Percentiles rank a stretch among this genome's conserved stretches.
phyloP scores from a whole-genome alignment of 1,284 basidiomycete species.

The Ganoderma meredithae region DNA sequence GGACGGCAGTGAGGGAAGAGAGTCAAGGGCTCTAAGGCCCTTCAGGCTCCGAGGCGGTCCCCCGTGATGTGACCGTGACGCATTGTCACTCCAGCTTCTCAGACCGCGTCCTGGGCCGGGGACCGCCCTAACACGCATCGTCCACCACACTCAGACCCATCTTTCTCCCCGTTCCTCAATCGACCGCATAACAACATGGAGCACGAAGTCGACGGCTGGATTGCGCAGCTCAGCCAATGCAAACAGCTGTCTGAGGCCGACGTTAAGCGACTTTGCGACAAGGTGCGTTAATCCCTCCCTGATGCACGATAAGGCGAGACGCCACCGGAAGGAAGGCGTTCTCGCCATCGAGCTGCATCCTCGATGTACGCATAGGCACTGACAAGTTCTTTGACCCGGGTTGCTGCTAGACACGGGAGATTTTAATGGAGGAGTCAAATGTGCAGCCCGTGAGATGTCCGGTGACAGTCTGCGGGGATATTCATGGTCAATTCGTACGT shows the following conservation, averaged over 20 bases:
- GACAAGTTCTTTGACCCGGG: conserved; percentile 31
- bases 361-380: conserved; percentile 26
- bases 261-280: conserved; percentile 98
- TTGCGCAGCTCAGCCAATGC: conserved; percentile 96
- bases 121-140: conserved; percentile 37
- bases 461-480: conserved; percentile 97
- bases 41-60: conserved; percentile 25
- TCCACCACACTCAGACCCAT: conserved; percentile 34
- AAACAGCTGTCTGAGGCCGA: conserved; percentile 97
- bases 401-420: conserved; percentile 85
- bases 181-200: conserved; percentile 59
- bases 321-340: conserved; percentile 32
- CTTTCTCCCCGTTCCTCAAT: conserved; percentile 22
- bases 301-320: conserved; percentile 41
- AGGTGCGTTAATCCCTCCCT: conserved; percentile 66
- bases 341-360: conserved; percentile 23
- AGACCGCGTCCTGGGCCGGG: conserved; percentile 23
- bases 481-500: conserved; percentile 99
- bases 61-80: conserved; percentile 28
- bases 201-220: conserved; percentile 92
- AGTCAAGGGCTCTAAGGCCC: conserved; percentile 22
- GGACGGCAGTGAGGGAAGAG: conserved; percentile 22
- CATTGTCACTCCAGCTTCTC: conserved; percentile 22
- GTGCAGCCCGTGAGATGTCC: conserved; percentile 98
- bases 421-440: conserved; percentile 97